phyloP scores from a whole-genome alignment of 305 asterid genomes.

The Lippia alba region DNA sequence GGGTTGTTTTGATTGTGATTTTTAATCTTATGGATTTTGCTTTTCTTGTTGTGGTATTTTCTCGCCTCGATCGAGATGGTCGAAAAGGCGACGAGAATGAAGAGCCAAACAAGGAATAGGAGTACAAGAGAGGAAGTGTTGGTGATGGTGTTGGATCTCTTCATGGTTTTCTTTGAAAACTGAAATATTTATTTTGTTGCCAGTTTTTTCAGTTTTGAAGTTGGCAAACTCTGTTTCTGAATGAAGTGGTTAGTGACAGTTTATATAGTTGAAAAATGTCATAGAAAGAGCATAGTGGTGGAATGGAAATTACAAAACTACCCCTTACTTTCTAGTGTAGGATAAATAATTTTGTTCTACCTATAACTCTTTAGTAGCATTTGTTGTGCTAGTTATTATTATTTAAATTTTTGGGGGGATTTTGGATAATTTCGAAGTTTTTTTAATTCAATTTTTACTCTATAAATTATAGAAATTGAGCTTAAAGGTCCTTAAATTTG shows the following conservation, averaged over 20 bases:
- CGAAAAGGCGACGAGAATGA: slow-evolving; percentile 35
- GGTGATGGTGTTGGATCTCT: slow-evolving; percentile 35
- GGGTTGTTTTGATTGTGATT: slow-evolving; percentile 38
- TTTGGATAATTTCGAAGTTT: not conserved
- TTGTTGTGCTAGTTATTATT: not conserved
- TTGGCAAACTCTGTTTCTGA: slow-evolving; percentile 24
- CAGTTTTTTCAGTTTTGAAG: slow-evolving; percentile 24
- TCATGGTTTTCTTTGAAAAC: slow-evolving; percentile 41
- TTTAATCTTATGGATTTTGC: slow-evolving; percentile 43
- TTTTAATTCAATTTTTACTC: too few relatives aligned
- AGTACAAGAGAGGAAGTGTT: slow-evolving; percentile 32
- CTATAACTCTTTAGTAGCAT: not conserved
- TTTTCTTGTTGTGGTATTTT: slow-evolving; percentile 44
- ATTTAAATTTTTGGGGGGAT: not conserved
- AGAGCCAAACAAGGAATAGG: slow-evolving; percentile 40
- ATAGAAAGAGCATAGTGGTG: slow-evolving; percentile 28
- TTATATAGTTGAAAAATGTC: slow-evolving; percentile 49
- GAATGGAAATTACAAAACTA: slow-evolving; percentile 27
- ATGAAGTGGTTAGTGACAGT: slow-evolving; percentile 45
- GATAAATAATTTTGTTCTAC: not conserved
- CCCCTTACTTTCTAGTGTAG: slow-evolving; percentile 24
- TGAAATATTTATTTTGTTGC: not conserved
- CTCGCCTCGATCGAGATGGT: slow-evolving; percentile 47
- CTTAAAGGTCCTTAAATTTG: too few relatives aligned
- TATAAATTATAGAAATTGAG: too few relatives aligned